These are phyloP conservation scores for Papilionanthe hybrid DNA, from an alignment of 116 monocot species.

Conservation along the genomic window DNA sequence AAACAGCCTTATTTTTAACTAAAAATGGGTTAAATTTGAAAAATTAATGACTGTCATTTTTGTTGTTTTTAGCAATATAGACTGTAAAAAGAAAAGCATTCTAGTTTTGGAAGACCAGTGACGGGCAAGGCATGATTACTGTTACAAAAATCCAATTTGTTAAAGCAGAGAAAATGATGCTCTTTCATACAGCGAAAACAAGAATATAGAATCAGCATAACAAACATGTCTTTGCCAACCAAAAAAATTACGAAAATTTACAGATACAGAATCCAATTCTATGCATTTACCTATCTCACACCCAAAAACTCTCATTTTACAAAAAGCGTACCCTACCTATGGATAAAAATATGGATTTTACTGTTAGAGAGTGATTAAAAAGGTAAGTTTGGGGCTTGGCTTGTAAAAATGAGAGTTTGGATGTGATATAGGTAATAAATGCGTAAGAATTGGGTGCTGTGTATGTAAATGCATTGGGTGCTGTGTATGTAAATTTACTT, in stretches of 20 bases:
- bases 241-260: background rate
- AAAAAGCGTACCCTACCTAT: too few relatives aligned
- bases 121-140: background rate
- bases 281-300: too few relatives aligned
- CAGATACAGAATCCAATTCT: too few relatives aligned
- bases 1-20: background rate
- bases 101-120: background rate
- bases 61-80: background rate
- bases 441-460: too few relatives aligned
- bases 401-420: too few relatives aligned
- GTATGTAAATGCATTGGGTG: too few relatives aligned
- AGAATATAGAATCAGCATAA: background rate
- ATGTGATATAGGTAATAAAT: too few relatives aligned
- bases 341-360: too few relatives aligned
- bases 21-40: background rate
- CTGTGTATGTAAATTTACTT: too few relatives aligned
- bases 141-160: background rate
- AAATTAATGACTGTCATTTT: background rate
- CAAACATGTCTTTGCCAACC: background rate
- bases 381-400: too few relatives aligned
- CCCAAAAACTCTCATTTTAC: too few relatives aligned
- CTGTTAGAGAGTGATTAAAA: too few relatives aligned
- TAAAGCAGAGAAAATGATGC: slow-evolving; percentile 1
- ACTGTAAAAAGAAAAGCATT: background rate
- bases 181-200: background rate